A percentile compares a stretch with the other conserved stretches of the same genome.
Evolutionary conservation across 108 stramenopile species (phyloP).

Genomic region (Seminavis robusta): DNA sequence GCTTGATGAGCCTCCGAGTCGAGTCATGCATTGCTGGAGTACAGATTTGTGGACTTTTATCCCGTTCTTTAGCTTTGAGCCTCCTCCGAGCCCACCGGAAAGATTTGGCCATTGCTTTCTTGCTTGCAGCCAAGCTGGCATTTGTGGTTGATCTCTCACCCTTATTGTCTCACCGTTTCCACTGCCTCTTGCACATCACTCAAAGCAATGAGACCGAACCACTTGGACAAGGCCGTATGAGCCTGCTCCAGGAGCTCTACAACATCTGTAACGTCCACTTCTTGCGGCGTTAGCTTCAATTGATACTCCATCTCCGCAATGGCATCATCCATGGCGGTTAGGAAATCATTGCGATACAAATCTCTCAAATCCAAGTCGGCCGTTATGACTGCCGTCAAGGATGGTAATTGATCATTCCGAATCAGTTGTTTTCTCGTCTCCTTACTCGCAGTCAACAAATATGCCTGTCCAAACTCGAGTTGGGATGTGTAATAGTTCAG

Average conservation of each 20-base stretch:
- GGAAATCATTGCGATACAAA: slow-evolving; percentile 62
- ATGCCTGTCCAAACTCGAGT: slow-evolving; percentile 18
- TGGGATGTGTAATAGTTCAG: slow-evolving; percentile 39
- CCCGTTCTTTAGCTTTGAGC: too few species aligned
- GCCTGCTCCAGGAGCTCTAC: slow-evolving; percentile 16
- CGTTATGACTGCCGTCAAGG: slow-evolving; percentile 44
- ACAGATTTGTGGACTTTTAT: too few species aligned
- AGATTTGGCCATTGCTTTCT: too few species aligned
- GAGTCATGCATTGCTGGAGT: too few species aligned
- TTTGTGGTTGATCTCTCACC: too few species aligned
- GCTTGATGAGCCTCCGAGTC: too few species aligned
- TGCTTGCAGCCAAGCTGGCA: too few species aligned
- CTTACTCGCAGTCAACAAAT: slow-evolving; percentile 15
- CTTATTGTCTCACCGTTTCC: too few species aligned
- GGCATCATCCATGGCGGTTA: slow-evolving; percentile 50
- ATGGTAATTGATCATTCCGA: slow-evolving; percentile 36
- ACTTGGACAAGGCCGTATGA: slow-evolving; percentile 13
- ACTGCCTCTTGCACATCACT: slow-evolving; percentile 23
- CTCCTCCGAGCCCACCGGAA: too few species aligned
- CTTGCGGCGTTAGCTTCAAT: slow-evolving; percentile 1
- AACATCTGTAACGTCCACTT: slow-evolving; percentile 12
- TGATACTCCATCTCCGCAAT: slow-evolving; percentile 23
- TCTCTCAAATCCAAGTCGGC: slow-evolving; percentile 75
- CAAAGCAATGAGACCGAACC: slow-evolving; percentile 24
- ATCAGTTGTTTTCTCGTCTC: slow-evolving; percentile 30